Conservation (phyloP, 257 asterid genomes). For the Nicotiana otophora region DNA sequence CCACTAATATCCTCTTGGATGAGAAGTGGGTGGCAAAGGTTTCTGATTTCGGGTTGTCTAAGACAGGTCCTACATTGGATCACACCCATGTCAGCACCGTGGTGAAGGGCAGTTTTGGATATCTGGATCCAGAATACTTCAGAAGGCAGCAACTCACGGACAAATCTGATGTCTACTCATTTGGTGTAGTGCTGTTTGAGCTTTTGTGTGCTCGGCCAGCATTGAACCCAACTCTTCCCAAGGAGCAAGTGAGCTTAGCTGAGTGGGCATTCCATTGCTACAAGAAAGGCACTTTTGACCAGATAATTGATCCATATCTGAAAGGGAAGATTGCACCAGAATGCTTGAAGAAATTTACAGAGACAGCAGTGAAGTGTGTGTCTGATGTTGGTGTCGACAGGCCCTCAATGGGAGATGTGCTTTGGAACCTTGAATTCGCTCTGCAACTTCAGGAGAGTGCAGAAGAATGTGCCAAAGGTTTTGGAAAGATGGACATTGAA, state of each 20-base stretch:
- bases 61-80: constrained; percentile 84
- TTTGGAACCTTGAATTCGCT: constrained; percentile 93
- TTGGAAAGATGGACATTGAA: constrained; percentile 31
- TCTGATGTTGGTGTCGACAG: constrained; percentile 74
- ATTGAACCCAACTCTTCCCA: constrained; percentile 67
- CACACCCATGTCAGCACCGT: constrained; percentile 88
- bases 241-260: constrained; percentile 87
- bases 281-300: constrained; percentile 70
- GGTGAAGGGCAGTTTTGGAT: constrained; percentile 80
- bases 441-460: constrained; percentile 91
- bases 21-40: constrained; percentile 94
- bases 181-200: constrained; percentile 76
- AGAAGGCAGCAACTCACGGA: constrained; percentile 82
- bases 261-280: constrained; percentile 88
- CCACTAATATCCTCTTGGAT: constrained; percentile 85
- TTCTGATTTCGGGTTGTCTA: constrained; percentile 82
- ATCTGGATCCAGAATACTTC: constrained; percentile 86
- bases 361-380: constrained; percentile 85
- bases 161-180: constrained; percentile 79
- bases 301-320: constrained; percentile 73
- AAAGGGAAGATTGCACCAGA: constrained; percentile 87
- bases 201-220: constrained; percentile 84
- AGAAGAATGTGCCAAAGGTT: constrained; percentile 69
- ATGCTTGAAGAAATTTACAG: constrained; percentile 76
- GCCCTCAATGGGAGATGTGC: constrained; percentile 92